Conservation (phyloP, 331 rosid species). For the Rosa hybrid region DNA sequence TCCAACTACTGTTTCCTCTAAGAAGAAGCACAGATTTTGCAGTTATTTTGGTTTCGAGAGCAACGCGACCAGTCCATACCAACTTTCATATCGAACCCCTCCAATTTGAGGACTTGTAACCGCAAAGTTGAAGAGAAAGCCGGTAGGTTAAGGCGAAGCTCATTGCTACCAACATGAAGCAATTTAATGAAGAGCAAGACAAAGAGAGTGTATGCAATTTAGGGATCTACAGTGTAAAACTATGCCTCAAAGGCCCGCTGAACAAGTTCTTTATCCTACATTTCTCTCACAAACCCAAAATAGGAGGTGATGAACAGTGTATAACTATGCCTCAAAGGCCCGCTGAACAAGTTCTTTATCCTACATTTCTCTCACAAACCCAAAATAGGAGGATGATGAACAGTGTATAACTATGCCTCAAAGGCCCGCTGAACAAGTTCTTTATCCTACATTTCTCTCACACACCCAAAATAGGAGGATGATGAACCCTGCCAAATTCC, state of each 20-base stretch:
- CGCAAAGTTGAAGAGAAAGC: neutral
- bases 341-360: neutral
- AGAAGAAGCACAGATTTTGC: too few species aligned
- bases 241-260: neutral
- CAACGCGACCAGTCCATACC: neutral
- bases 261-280: neutral
- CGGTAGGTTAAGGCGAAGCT: neutral
- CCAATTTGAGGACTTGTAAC: too few species aligned
- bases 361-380: slow-evolving; percentile 9
- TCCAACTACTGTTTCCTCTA: too few species aligned
- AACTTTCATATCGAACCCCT: neutral
- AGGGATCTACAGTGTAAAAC: neutral
- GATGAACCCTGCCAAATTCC: slow-evolving; percentile 2
- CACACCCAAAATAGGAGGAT: slow-evolving; percentile 13
- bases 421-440: neutral
- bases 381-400: neutral
- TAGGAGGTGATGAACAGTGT: neutral
- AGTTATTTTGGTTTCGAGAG: too few species aligned
- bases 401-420: neutral
- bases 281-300: slow-evolving; percentile 17
- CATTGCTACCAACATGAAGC: neutral
- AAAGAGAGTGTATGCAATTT: neutral
- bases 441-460: neutral
- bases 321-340: neutral
- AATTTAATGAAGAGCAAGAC: neutral